These are phyloP conservation scores for Nakataea oryzae DNA, from an alignment of 2,329 filamentous ascomycete species.

Conservation along the genomic window DNA sequence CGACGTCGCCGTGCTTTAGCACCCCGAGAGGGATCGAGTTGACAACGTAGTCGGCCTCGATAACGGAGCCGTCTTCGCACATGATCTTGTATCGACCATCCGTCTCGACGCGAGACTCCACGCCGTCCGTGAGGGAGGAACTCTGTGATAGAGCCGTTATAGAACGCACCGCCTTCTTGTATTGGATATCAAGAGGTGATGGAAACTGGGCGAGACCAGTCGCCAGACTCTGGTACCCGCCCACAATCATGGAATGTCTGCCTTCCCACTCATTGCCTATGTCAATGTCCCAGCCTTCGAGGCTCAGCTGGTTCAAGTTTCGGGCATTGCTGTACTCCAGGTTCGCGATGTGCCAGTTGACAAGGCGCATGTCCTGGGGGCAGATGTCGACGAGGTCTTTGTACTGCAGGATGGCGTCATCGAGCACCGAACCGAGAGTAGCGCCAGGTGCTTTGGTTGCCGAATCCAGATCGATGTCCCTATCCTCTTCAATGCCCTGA, in stretches of 20 bases:
- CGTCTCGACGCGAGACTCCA: conserved; percentile 29
- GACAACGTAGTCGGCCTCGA: conserved; percentile 86
- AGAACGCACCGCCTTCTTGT: not conserved
- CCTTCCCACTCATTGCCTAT: conserved; percentile 97
- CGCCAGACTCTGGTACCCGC: conserved; percentile 90
- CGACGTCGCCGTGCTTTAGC: conserved; percentile 68
- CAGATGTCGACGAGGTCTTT: conserved; percentile 71
- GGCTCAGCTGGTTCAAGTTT: conserved; percentile 75
- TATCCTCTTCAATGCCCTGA: conserved; percentile 47
- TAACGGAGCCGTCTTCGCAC: conserved; percentile 64
- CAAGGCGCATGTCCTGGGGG: conserved; percentile 75
- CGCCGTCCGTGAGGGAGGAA: conserved; percentile 22
- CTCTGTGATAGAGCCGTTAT: not conserved
- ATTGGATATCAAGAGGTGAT: conserved; percentile 48
- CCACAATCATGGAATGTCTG: conserved; percentile 83
- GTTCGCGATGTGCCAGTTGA: conserved; percentile 98
- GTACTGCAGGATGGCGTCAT: conserved; percentile 85
- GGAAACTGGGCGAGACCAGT: conserved; percentile 74
- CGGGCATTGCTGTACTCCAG: conserved; percentile 95
- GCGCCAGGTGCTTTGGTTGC: conserved; percentile 55
- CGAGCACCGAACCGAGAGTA: conserved; percentile 82
- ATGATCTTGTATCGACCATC: conserved; percentile 37
- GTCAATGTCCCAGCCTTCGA: conserved; percentile 92
- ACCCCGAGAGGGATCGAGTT: conserved; percentile 86
- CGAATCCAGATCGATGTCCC: conserved; percentile 61